Evolutionary conservation across 208 protist genomes (phyloP), one percentile per base, ranked within the genome.

Genomic region (Acanthamoeba lugdunensis): DNA sequence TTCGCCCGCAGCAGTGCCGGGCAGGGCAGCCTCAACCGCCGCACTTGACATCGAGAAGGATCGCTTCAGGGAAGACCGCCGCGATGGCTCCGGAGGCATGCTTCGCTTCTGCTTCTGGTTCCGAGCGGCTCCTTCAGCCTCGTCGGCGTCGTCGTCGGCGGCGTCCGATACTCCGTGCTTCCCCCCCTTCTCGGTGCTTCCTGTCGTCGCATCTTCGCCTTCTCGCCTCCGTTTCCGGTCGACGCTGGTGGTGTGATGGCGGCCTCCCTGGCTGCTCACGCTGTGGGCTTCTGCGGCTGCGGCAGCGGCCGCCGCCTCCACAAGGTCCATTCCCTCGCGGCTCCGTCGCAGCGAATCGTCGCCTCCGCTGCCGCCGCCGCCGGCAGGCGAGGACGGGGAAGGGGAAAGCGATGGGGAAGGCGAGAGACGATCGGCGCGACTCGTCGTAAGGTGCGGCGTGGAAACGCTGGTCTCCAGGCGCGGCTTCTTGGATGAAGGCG

Each of bases 401-500:
- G 69, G 69, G 11, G 69, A 77, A 13, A 45, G 33, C n/a, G 69
- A 77, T 25, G 69, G 30, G 45, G 69, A 45, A 25, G 69, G 33
- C 33, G 69, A 77, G 13, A 45, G 69, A 23, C 30, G 33, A 0
- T 18, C 30, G 30, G 33, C 16, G 25, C 30, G 69, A 11, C 9
- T 16, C 13, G 65, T 45, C 13, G 69, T 48, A 33, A 77, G 69
- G 30, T 45, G n/a, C 18, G 69, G 33, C 11, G 69, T 48, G 6
- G 69, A 77, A 37, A 45, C 30, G 69, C 69, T 77, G 30, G 69
- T 16, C 69, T 77, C 69, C 8, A 77, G 69, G 23, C 69, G 69
- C 11, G 69, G 45, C 77, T 85, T 85, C 48, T 85, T 85, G 18
- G 48, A 25, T 8, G 77, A 58, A 25, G 77, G 48, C 4, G 77